phyloP scores from a whole-genome alignment of 352 stramenopile genomes.

The Chrysophaeum taylorii region DNA sequence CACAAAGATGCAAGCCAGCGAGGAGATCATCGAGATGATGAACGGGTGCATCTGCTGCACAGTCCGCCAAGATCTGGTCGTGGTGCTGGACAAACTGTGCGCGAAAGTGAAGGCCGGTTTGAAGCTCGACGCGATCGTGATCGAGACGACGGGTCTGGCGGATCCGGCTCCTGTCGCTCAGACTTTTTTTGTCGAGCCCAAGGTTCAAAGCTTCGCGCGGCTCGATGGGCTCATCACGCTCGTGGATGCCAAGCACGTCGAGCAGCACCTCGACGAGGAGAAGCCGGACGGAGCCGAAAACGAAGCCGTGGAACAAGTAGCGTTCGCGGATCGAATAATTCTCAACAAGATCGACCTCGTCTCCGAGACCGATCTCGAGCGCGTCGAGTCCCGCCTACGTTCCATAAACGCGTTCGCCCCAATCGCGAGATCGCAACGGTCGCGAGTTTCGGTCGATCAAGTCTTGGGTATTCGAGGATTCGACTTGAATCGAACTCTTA shows the following conservation, averaged over 20 bases:
- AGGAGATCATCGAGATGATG: conserved; percentile 80
- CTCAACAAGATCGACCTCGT: conserved; percentile 97
- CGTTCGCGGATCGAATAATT: conserved; percentile 1
- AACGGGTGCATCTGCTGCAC: conserved; percentile 98
- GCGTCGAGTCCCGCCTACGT: conserved; percentile 48
- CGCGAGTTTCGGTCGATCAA: conserved; percentile 18
- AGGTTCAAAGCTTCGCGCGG: conserved; percentile 53
- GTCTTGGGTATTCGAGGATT: too few relatives aligned
- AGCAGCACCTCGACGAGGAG: conserved; percentile 46
- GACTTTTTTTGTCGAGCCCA: conserved; percentile 69
- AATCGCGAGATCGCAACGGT: not conserved
- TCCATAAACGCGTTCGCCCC: conserved; percentile 53
- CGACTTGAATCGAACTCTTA: too few relatives aligned
- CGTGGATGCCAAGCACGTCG: conserved; percentile 60
- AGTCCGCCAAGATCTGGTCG: conserved; percentile 74
- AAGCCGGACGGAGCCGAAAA: conserved; percentile 29
- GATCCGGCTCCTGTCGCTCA: conserved; percentile 80
- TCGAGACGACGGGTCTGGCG: conserved; percentile 77
- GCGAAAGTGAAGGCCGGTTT: conserved; percentile 46
- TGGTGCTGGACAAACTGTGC: conserved; percentile 67
- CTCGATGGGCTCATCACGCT: conserved; percentile 78
- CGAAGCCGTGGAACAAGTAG: conserved; percentile 10
- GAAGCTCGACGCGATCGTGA: conserved; percentile 79
- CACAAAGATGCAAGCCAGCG: conserved; percentile 37
- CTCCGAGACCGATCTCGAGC: conserved; percentile 41